Evolutionary conservation across 2,329 filamentous ascomycete species (phyloP), one percentile per base, ranked within the genome.

Genomic region (Teratosphaeria viscida): DNA sequence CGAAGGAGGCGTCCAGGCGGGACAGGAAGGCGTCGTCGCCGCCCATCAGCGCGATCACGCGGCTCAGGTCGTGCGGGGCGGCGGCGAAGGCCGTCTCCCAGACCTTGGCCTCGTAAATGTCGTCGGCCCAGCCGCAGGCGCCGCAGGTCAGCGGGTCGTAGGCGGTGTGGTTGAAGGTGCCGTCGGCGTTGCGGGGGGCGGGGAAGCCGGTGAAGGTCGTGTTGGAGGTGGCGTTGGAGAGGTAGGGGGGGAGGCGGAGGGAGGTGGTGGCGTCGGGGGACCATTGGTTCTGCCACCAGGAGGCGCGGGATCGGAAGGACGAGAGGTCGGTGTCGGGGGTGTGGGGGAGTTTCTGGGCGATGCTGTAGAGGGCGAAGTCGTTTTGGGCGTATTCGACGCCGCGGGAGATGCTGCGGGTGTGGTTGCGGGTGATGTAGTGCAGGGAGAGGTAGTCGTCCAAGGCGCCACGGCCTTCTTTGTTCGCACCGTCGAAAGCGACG

Each of bases 311-410:
- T 49, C 23, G 23, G 43, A 49, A 49, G 43, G 23, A n/a, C 19
- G 66, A 87, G 85, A 16, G 79, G 77, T 0, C 84, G 86, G 6
- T 86, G 81, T 54, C 79, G 75, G 37, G 88, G 75, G 63, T 88
- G 89, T 57, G 77, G 84, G 1, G 71, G 59, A 3, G 81, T 80
- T 52, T 85, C 81, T 0, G 73, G 71, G 86, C 86, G 11, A 89
- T 83, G 68, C 86, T 83, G 62, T 83, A 81, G 3, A 89, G 72
- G 0, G 77, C 79, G 63, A 88, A 89, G 68, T 89, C 86, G 67
- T 89, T 89, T 34, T 78, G 77, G 0, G 84, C 77, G 67, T 89
- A 89, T 68, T 89, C 86, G 0, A 88, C 80, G 0, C 85, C 84
- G 5, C 85, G 77, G 29, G 80, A 85, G 2, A 87, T 83, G 0